Conservation (phyloP, 2,329 filamentous ascomycete species). For the Ustilaginoidea virens region DNA sequence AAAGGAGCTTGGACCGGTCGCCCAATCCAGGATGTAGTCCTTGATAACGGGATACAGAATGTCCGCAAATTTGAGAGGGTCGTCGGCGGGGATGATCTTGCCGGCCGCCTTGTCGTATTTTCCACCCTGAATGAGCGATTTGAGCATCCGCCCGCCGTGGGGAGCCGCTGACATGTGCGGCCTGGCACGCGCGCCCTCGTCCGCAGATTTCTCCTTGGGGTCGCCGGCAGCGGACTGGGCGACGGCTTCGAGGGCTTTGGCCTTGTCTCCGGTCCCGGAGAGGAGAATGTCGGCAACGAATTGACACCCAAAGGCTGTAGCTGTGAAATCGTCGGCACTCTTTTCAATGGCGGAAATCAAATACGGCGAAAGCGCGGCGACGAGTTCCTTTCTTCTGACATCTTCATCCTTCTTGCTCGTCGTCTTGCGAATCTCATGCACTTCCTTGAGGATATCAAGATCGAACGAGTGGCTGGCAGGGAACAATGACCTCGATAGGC, state of each 20-base stretch:
- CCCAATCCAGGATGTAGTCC: conserved; percentile 64
- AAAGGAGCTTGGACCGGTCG: conserved; percentile 72
- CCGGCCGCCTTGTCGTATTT: conserved; percentile 65
- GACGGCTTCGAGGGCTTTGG: conserved; percentile 54
- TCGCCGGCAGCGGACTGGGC: conserved; percentile 47
- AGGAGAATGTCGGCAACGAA: conserved; percentile 74
- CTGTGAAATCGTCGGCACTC: conserved; percentile 51
- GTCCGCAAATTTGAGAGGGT: conserved; percentile 65
- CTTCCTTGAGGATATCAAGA: conserved; percentile 56
- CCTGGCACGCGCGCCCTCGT: conserved; percentile 23
- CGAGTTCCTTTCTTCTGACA: conserved; percentile 58
- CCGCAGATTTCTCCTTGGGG: conserved; percentile 25
- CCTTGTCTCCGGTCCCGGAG: conserved; percentile 59
- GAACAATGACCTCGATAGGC: conserved; percentile 44
- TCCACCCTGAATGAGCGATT: conserved; percentile 79
- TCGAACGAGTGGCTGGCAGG: conserved; percentile 47
- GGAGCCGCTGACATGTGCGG: conserved; percentile 45
- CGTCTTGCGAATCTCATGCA: conserved; percentile 62
- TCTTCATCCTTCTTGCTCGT: conserved; percentile 90
- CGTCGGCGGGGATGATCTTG: conserved; percentile 54
- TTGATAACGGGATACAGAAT: conserved; percentile 72
- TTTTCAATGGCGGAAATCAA: conserved; percentile 60
- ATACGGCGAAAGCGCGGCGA: conserved; percentile 56
- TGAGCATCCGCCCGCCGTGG: conserved; percentile 69
- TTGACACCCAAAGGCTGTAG: conserved; percentile 72